Evolutionary conservation across 345 rosid genomes (phyloP), one percentile per base, ranked within the genome.

Genomic region (Syzygium oleosum): DNA sequence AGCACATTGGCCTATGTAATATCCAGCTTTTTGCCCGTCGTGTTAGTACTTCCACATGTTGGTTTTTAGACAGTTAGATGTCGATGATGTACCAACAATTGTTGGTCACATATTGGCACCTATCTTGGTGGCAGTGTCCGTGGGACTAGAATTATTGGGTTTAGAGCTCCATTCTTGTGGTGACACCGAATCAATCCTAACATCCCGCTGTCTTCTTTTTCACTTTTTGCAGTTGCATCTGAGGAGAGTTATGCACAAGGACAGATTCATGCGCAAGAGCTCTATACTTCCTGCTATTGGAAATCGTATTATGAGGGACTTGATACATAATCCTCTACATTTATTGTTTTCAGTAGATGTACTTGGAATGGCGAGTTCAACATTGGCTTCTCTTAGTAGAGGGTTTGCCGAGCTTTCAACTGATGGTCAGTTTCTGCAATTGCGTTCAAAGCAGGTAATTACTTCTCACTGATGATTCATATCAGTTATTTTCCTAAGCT

Each of bases 341-440:
- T 91, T 98, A 88, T 88, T 98, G 86, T 96, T 96, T 93, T 98
- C 99, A 65, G 95, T 98, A 34, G 98, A 98, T 92, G 98, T 98
- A 65, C 96, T 98, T 91, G 99, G 99, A 46, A 96, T 98, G 99
- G 94, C 99, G 87, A 96, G 99, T 93, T 98, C 99, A 77, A 96
- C 99, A 79, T 86, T 98, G 95, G 95, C 99, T 87, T 96, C 99
- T 90, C 94, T 98, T 84, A 92, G 99, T 93, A 96, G 93, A 92
- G 99, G 99, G 80, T 96, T 98, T 90, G 99, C 99, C 4, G 97
- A 95, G 94, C 98, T 98, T 89, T 98, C 99, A 83, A 96, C 99
- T 85, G 99, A 98, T 92, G 99, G 98, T 63, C 98, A 95, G 87
- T 98, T 96, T 92, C 91, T 96, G 90, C 98, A 98, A 89, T 93